Percentiles rank a stretch among this genome's conserved stretches.
phyloP scores from a whole-genome alignment of 192 early-diverging fungal genomes.

The Chytriomyces sp. region DNA sequence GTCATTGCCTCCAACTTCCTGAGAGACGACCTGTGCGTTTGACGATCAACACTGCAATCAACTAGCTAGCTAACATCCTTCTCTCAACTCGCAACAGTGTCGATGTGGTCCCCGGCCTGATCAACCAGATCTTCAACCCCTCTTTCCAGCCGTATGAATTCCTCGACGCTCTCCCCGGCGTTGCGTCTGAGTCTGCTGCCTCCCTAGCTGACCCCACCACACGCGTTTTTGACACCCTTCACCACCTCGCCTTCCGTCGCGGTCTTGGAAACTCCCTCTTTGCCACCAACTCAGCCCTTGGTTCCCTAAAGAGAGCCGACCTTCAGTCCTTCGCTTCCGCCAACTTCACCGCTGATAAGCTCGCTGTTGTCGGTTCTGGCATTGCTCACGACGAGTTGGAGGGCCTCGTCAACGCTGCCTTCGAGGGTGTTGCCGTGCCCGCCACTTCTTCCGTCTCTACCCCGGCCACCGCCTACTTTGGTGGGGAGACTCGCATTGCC shows the following conservation, averaged over 20 bases:
- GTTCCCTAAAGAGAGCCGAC: conserved; percentile 62
- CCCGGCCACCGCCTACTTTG: conserved; percentile 69
- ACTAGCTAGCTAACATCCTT: neutral
- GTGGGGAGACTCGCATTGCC: conserved; percentile 80
- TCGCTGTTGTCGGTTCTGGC: conserved; percentile 86
- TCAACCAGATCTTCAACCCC: conserved; percentile 75
- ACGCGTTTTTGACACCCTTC: conserved; percentile 74
- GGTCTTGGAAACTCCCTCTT: conserved; percentile 96
- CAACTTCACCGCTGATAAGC: conserved; percentile 70
- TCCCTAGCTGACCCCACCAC: conserved; percentile 68
- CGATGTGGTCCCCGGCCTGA: conserved; percentile 71
- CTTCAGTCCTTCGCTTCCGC: conserved; percentile 74
- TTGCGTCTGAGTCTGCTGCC: conserved; percentile 66
- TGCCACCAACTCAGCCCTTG: conserved; percentile 64
- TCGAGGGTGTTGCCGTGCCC: conserved; percentile 35
- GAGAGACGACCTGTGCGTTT: conserved; percentile 79
- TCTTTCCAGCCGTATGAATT: conserved; percentile 89
- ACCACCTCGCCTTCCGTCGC: conserved; percentile 87
- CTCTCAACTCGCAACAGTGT: conserved; percentile 66
- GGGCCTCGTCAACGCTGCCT: conserved; percentile 61
- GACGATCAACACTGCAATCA: neutral
- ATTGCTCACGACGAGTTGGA: conserved; percentile 74
- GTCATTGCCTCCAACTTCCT: conserved; percentile 89
- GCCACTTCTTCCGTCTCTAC: conserved; percentile 35
- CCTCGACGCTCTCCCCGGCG: conserved; percentile 62